Evolutionary conservation across 2,329 filamentous ascomycete genomes (phyloP), one percentile per base, ranked within the genome.

Genomic region (Aspergillus proliferans): DNA sequence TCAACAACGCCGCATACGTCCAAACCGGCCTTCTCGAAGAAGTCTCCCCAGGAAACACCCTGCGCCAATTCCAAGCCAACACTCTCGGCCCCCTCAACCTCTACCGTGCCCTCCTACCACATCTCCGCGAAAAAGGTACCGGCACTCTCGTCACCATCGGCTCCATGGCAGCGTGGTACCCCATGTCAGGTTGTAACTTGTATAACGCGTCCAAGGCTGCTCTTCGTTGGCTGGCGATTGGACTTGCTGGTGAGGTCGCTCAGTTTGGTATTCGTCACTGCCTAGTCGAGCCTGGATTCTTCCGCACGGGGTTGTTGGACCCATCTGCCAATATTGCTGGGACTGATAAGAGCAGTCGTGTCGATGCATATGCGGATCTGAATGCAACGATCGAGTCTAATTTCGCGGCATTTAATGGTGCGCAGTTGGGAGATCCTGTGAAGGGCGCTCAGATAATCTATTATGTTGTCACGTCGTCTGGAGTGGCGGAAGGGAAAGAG

Each of bases 81-180:
- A 56, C 65, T 5, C 69, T 72, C 43, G 70, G 69, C 1, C 59
- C 65, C 2, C 52, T 72, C 19, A 67, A 68, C 43, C 55, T 70
- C 6, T 65, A 63, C 21, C 61, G 66, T 21, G 67, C 68, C 1
- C 48, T 69, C 4, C 58, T 70, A 6, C 71, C 70, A 2, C 63
- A 68, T 45, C 56, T 74, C 47, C 66, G 69, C 26, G 46, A 53
- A 12, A 53, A 60, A 47, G 45, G 60, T 24, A 51, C 59, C 1
- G 70, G 69, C 0, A 61, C 63, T 1, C 61, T 73, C 30, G 60
- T 70, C 24, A 71, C 68, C 22, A 57, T 72, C 15, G 64, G 64
- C 24, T 67, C 62, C 6, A 63, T 70, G 47, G 61, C 54, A 1
- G 63, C 58, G 2, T 67, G 66, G 64, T 51, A 48, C 12, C 45